phyloP scores from a whole-genome alignment of 768 basidiomycete genomes.

The Pulveroboletus sp. region DNA sequence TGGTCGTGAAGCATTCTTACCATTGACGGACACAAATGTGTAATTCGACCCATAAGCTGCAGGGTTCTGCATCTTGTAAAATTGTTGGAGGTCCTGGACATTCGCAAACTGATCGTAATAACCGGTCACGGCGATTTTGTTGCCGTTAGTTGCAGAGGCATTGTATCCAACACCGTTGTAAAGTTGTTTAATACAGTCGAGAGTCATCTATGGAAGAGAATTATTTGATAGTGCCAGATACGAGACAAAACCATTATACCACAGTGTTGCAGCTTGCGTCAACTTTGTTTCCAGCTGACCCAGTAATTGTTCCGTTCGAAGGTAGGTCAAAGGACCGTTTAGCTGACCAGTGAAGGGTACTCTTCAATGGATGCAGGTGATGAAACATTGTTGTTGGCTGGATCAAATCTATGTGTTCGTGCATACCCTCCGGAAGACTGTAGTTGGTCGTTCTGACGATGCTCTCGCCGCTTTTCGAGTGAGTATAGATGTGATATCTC shows the following conservation, averaged over 20 bases:
- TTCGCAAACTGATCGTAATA: conserved; percentile 57
- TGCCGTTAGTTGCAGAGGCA: conserved; percentile 41
- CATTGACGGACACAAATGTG: conserved; percentile 52
- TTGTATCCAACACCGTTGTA: conserved; percentile 51
- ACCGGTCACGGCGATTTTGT: conserved; percentile 53
- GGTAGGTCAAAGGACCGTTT: conserved; percentile 1
- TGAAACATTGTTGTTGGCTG: conserved; percentile 74
- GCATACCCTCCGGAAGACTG: conserved; percentile 58
- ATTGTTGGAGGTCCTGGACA: conserved; percentile 46
- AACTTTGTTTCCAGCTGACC: conserved; percentile 37
- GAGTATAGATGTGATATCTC: conserved; percentile 64
- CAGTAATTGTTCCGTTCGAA: conserved; percentile 18
- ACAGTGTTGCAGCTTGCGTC: conserved; percentile 48
- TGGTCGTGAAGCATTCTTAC: conserved; percentile 29
- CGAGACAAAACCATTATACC: conserved; percentile 3
- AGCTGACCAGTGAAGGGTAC: conserved; percentile 36
- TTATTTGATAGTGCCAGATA: background rate
- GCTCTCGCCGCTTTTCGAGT: conserved; percentile 48
- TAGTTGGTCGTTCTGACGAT: conserved; percentile 66
- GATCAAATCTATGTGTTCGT: conserved; percentile 61
- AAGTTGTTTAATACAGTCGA: conserved; percentile 51
- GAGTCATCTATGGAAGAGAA: conserved; percentile 39
- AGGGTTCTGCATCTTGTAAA: conserved; percentile 48
- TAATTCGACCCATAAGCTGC: conserved; percentile 50
- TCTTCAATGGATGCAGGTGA: conserved; percentile 41